Evolutionary conservation across 2,329 filamentous ascomycete genomes (phyloP), one percentile per base, ranked within the genome.

Genomic region (Bipolaris cookei): DNA sequence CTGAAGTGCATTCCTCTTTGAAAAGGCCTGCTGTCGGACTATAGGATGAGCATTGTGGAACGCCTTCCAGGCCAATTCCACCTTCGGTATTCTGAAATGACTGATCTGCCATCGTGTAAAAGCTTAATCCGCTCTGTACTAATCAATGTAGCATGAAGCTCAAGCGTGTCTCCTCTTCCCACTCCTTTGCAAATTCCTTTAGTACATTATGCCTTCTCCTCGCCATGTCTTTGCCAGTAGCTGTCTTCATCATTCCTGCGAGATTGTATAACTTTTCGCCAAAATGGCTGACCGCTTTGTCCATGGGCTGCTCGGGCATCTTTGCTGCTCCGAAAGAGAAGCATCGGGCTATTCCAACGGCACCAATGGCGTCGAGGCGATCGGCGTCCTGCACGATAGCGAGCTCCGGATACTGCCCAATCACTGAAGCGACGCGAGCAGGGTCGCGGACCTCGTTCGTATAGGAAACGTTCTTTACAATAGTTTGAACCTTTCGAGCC

Each of bases 361-460:
- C 91, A 1, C 93, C 94, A 47, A 97, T 88, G 3, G 92, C 90
- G 77, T 98, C 94, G n/a, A 98, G 81, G 6, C 93, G 83, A 79
- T 97, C 94, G 3, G 93, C 93, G 76, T 97, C 94, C 78, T 97
- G 93, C 30, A 97, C 92, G 45, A 96, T 85, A 0, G 86, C 92
- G 32, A 95, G 80, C 75, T 95, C 91, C 1, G 91, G 91, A 35
- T 90, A 81, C 28, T 78, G 70, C 5, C 72, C 73, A n/a, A 96
- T 80, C n/a, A 93, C 80, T 1, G 78, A 76, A n/a, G 76, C 76
- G 7, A 91, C 87, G 11, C 78, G 77, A 5, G 76, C 78, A 1
- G 89, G 88, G 69, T 92, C 82, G 66, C 84, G 85, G 46, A 85
- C 80, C 76, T 97, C 93, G 63, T 84, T 83, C 3, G 86, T 88